Evolutionary conservation across 495 filamentous ascomycete genomes (phyloP), one percentile per base, ranked within the genome.

Genomic region (Penicillium daleae): DNA sequence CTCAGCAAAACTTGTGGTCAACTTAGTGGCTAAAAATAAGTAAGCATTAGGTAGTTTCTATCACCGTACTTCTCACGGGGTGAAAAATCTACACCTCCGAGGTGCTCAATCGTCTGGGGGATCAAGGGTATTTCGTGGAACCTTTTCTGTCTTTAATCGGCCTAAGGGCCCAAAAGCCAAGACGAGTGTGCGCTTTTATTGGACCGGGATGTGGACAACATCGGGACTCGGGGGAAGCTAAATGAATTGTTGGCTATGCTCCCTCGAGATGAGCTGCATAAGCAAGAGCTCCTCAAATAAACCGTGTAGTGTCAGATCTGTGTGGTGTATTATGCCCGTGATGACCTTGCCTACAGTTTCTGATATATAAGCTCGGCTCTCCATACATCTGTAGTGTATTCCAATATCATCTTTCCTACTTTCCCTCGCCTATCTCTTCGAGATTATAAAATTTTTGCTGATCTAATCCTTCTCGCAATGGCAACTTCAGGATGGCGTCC

Each of bases 401-500:
- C 29, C 7, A 7, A 31, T 31, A 15, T 39, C 10, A 2, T 15
- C 35, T 0, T 13, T 17, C 6, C 35, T 12, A 17, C 5, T 12
- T 17, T 4, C 4, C 17, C 5, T 10, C 5, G 1, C 12, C 35
- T 3, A 13, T 39, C 17, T 39, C 17, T 12, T 17, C 12, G 9
- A 39, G 17, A 4, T 39, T 17, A 1, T 13, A 39, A 17, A 15
- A 17, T 5, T 15, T 17, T 39, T 39, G 4, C 35, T 15, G 6
- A 17, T 39, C 15, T 3, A 10, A 39, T 17, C 35, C 6, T 6
- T 15, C 12, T 39, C 33, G 17, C 15, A 15, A 39, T 39, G 35
- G 3, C 35, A 39, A 17, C 35, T 39, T 39, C 15, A 39, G 13
- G 51, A 26, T 64, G 56, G 62, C 62, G 62, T 8, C 56, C 50